Evolutionary conservation across 2,329 filamentous ascomycete species (phyloP), one percentile per base, ranked within the genome.

Genomic region (Eutypa lata): DNA sequence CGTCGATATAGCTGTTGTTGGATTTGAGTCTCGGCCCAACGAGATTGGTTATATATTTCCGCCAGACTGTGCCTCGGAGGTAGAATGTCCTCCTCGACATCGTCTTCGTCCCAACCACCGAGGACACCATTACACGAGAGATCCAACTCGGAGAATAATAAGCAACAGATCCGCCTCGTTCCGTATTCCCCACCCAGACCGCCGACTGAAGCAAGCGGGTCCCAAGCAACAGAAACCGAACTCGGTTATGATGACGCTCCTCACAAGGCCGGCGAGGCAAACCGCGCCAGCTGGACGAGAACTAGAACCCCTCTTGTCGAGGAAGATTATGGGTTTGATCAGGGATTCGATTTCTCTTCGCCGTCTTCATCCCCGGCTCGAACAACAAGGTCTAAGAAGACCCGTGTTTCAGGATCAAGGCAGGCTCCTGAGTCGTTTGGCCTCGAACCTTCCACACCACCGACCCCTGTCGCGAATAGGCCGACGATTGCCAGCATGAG

Each of bases 371-470:
- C 68, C 49, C 57, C 62, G 48, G 61, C 66, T 50, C 65, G 69
- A 67, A 74, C 73, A 70, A 70, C 64, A 57, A 65, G 65, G 55
- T 58, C 63, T 57, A 65, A 62, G 66, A 67, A 67, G 56, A 69
- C 61, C 57, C 61, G 63, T 55, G 75, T 78, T 78, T 78, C 76
- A 78, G 74, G 66, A 57, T 62, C 72, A 68, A 74, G 73, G 71
- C 69, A 66, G 58, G 62, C 62, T 61, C 68, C 69, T 60, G 63
- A 65, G 61, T 64, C 63, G 59, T 63, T 63, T 61, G 58, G 63
- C 51, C 50, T 55, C 54, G 63, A 65, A 61, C 62, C 65, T 60
- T 64, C 62, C 54, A 59, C 66, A 61, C 68, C 72, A 64, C 65
- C 65, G 60, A 61, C 65, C 68, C 71, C 67, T 67, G 66, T 59